Conservation (phyloP, 306 rosid genomes). For the Boehmeria nivea region DNA sequence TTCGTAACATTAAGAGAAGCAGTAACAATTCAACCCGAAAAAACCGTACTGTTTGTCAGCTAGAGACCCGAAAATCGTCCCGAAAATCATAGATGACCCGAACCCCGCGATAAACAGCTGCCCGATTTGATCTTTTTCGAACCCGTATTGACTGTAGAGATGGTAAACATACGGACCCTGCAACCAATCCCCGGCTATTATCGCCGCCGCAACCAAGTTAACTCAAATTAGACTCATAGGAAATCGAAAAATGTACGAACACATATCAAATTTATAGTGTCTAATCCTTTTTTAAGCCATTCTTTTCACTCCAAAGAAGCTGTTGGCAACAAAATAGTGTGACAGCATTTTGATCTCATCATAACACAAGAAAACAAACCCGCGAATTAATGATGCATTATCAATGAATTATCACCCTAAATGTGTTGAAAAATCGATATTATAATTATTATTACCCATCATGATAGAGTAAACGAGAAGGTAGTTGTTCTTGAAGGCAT, state of each 20-base stretch:
- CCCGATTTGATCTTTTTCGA: constrained; percentile 80
- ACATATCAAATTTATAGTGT: too few relatives aligned
- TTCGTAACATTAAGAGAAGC: too few relatives aligned
- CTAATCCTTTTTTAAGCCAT: too few relatives aligned
- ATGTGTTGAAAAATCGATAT: too few relatives aligned
- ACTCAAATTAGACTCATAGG: constrained; percentile 26
- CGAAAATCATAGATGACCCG: constrained; percentile 94
- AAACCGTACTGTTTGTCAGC: constrained; percentile 92
- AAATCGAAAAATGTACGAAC: neutral
- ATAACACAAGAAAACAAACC: neutral
- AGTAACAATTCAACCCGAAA: neutral
- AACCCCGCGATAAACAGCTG: constrained; percentile 97
- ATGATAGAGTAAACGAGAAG: constrained; percentile 85
- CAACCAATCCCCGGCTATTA: constrained; percentile 99
- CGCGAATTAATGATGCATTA: neutral
- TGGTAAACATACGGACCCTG: constrained; percentile 98
- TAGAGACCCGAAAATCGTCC: constrained; percentile 91
- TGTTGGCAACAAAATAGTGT: neutral
- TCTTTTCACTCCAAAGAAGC: too few relatives aligned
- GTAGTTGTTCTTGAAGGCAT: constrained; percentile 86
- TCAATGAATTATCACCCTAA: too few relatives aligned
- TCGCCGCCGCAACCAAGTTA: too few relatives aligned
- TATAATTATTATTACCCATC: too few relatives aligned
- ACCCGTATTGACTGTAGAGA: constrained; percentile 85
- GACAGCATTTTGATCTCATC: neutral